Percentiles rank a stretch among this genome's conserved stretches.
Evolutionary conservation across 2,329 filamentous ascomycete species (phyloP).

Genomic region (Epichloe sp.): DNA sequence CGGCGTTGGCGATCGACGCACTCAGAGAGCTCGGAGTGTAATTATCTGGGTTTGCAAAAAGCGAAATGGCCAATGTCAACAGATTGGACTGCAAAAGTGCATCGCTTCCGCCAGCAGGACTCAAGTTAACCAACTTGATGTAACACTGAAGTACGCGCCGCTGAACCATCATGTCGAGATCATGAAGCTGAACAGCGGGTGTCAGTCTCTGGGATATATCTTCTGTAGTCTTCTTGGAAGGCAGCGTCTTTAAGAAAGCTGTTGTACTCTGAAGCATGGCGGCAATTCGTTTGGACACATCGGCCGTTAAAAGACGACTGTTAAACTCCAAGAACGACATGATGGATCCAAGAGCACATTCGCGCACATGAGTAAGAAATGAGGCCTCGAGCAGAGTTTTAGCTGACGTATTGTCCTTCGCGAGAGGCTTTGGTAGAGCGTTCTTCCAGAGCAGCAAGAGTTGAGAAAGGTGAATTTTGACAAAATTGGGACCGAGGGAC

Average conservation of each 20-base stretch:
- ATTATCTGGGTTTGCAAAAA: conserved; percentile 92
- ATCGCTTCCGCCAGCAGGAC: conserved; percentile 73
- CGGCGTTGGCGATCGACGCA: conserved; percentile 80
- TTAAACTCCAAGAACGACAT: conserved; percentile 91
- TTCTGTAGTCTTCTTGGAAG: conserved; percentile 70
- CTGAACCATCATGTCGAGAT: conserved; percentile 87
- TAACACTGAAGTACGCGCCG: conserved; percentile 91
- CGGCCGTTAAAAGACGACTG: conserved; percentile 76
- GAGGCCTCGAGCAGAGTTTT: conserved; percentile 79
- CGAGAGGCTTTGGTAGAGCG: conserved; percentile 83
- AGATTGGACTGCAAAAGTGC: conserved; percentile 83
- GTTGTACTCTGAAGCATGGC: conserved; percentile 93
- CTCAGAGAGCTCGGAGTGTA: conserved; percentile 77
- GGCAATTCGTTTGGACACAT: conserved; percentile 85
- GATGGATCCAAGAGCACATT: conserved; percentile 86
- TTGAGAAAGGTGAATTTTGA: conserved; percentile 95
- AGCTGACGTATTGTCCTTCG: conserved; percentile 77
- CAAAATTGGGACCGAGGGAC: conserved; percentile 93
- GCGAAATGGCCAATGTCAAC: conserved; percentile 74
- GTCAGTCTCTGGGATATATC: conserved; percentile 75
- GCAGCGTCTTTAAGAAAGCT: conserved; percentile 73
- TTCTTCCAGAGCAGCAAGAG: conserved; percentile 94
- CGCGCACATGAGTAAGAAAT: conserved; percentile 85
- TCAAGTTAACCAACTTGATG: conserved; percentile 77
- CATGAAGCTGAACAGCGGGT: conserved; percentile 75